These are phyloP conservation scores for Ogataea polymorpha DNA, from an alignment of 805 yeast genomes.

Conservation along the genomic window DNA sequence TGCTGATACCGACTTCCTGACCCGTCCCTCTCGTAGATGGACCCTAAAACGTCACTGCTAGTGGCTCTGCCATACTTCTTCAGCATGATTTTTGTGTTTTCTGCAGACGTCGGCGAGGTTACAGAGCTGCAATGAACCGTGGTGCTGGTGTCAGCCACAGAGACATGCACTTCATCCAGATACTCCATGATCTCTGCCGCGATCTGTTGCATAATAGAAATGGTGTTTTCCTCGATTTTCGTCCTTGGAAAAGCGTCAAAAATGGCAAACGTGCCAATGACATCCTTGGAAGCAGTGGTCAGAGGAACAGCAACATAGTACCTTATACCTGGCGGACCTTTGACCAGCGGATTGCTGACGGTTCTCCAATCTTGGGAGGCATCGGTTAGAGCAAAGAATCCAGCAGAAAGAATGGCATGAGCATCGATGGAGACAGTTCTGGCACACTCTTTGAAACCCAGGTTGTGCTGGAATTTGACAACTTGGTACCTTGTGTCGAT, in stretches of 20 bases:
- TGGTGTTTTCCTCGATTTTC: constrained; percentile 34
- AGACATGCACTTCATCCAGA: constrained; percentile 34
- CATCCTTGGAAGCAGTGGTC: constrained; percentile 35
- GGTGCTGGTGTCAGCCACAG: not conserved
- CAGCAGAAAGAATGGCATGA: constrained; percentile 61
- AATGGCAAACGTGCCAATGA: constrained; percentile 57
- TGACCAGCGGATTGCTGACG: constrained; percentile 57
- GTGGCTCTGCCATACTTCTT: constrained; percentile 59
- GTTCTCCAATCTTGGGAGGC: constrained; percentile 73
- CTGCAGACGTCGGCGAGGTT: constrained; percentile 9
- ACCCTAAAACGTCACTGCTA: constrained; percentile 32
- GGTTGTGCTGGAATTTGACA: constrained; percentile 47
- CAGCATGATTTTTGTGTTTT: constrained; percentile 17
- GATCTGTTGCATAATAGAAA: constrained; percentile 36
- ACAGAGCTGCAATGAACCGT: constrained; percentile 1
- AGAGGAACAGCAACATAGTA: constrained; percentile 70
- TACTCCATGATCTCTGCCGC: constrained; percentile 42
- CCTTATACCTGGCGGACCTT: constrained; percentile 53
- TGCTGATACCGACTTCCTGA: constrained; percentile 60
- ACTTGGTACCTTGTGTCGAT: constrained; percentile 46
- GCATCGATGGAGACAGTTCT: constrained; percentile 61
- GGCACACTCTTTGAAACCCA: constrained; percentile 49
- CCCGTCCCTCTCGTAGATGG: constrained; percentile 61
- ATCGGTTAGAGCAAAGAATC: constrained; percentile 52
- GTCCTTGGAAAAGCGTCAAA: constrained; percentile 47